Percentiles rank a stretch among this genome's conserved stretches.
These are phyloP conservation scores for Fusarium xyrophilum DNA, from an alignment of 2,329 filamentous ascomycete species.

Conservation along the genomic window DNA sequence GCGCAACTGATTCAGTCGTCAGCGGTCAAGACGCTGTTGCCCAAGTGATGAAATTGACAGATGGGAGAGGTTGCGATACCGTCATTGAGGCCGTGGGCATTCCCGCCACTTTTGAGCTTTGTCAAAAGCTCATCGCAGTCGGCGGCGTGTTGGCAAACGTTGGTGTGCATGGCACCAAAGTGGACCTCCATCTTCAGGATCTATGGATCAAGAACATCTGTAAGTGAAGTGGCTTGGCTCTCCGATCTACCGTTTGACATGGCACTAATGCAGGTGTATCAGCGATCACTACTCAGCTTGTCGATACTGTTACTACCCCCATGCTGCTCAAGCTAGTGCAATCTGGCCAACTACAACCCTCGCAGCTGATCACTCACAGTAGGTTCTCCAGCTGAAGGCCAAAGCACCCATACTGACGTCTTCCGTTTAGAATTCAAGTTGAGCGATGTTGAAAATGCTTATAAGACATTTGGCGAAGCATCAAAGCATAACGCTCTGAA, in stretches of 20 bases:
- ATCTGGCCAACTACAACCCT: slow-evolving; percentile 51
- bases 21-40: slow-evolving; percentile 47
- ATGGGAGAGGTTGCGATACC: slow-evolving; percentile 61
- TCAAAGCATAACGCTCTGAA: slow-evolving; percentile 30
- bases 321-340: slow-evolving; percentile 56
- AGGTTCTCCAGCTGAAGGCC: slow-evolving; percentile 13
- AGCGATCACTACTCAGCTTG: slow-evolving; percentile 56
- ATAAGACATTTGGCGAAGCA: slow-evolving; percentile 29
- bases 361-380: slow-evolving; percentile 55
- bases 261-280: background rate
- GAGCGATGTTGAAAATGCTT: slow-evolving; percentile 31
- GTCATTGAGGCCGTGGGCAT: slow-evolving; percentile 66
- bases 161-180: slow-evolving; percentile 63
- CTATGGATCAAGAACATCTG: slow-evolving; percentile 63
- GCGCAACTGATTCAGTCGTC: slow-evolving; percentile 55
- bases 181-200: slow-evolving; percentile 58
- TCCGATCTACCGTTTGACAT: too few relatives aligned
- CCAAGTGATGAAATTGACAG: slow-evolving; percentile 53
- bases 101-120: slow-evolving; percentile 59
- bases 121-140: slow-evolving; percentile 59
- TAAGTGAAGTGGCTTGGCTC: slow-evolving; percentile 46
- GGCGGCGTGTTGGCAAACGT: slow-evolving; percentile 64
- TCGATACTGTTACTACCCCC: slow-evolving; percentile 56
- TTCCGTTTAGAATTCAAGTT: slow-evolving; percentile 19
- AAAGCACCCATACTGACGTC: accelerated